Conservation (phyloP, 73 alveolate species). For the Breviolum minutum region DNA sequence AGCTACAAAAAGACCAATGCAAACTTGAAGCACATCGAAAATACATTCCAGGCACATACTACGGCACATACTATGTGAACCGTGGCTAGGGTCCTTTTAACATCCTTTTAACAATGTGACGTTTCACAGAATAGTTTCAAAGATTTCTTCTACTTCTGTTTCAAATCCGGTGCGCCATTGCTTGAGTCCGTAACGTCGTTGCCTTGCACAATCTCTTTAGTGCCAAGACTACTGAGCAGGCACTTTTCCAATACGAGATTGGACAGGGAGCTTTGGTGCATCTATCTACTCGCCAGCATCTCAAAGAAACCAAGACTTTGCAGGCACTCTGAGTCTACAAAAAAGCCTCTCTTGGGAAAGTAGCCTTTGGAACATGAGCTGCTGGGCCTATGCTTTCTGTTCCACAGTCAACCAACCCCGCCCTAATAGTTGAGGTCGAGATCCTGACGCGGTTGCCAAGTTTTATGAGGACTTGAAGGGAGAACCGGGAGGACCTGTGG, state of each 20-base stretch:
- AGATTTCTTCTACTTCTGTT: too few species aligned
- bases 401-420: background rate
- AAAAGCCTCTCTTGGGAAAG: background rate
- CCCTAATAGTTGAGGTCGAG: background rate
- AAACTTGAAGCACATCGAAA: too few species aligned
- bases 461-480: background rate
- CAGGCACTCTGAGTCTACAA: background rate
- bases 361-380: background rate
- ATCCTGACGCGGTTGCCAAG: conserved; percentile 45
- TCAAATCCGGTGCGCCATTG: too few species aligned
- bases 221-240: background rate
- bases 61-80: too few species aligned
- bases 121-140: background rate
- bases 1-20: too few species aligned
- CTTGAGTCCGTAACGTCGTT: background rate
- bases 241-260: conserved; percentile 61
- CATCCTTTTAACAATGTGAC: background rate
- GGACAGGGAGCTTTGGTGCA: conserved; percentile 82
- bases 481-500: too few species aligned
- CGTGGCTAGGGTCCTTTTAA: too few species aligned
- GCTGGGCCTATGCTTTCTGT: background rate
- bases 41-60: too few species aligned
- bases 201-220: too few species aligned
- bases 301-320: background rate
- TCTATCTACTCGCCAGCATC: conserved; percentile 46